Evolutionary conservation across 768 basidiomycete species (phyloP).

Genomic region (Pisolithus albus): DNA sequence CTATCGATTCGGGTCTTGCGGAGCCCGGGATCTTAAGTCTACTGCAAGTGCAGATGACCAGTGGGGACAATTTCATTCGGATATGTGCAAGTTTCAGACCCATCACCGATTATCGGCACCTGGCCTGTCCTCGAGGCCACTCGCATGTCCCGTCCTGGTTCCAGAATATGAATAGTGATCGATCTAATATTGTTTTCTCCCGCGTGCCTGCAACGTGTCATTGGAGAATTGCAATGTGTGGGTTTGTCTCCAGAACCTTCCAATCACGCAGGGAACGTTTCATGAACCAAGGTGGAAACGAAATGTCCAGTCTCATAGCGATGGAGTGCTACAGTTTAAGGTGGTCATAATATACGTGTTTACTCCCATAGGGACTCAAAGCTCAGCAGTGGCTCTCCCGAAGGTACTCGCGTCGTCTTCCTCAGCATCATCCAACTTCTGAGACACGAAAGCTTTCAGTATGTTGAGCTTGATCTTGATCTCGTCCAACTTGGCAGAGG

Average conservation of each 20-base stretch:
- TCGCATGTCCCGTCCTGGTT: conserved; percentile 1
- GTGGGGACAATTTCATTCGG: not conserved
- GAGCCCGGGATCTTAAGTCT: conserved; percentile 1
- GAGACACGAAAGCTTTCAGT: conserved; percentile 50
- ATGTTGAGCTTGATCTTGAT: conserved; percentile 91
- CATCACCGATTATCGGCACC: conserved; percentile 4
- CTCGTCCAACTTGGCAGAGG: conserved; percentile 81
- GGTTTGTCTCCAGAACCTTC: conserved; percentile 1
- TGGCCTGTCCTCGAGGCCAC: conserved; percentile 10
- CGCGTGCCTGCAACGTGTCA: conserved; percentile 21
- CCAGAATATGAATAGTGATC: conserved; percentile 12
- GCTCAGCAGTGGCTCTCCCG: conserved; percentile 33
- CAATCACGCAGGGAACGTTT: conserved; percentile 7
- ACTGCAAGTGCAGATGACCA: not conserved
- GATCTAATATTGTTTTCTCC: conserved; percentile 6
- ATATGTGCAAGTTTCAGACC: not conserved
- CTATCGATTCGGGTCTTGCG: conserved; percentile 5
- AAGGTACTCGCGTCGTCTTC: conserved; percentile 31
- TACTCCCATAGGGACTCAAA: conserved; percentile 24
- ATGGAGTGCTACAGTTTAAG: too few species aligned
- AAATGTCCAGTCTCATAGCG: not conserved
- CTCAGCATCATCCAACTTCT: conserved; percentile 24
- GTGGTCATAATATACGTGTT: too few species aligned
- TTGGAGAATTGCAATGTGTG: conserved; percentile 6
- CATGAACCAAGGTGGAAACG: not conserved